Base-by-base conservation (phyloP, 768 basidiomycete species). In the Xanthoconium stramineum region DNA sequence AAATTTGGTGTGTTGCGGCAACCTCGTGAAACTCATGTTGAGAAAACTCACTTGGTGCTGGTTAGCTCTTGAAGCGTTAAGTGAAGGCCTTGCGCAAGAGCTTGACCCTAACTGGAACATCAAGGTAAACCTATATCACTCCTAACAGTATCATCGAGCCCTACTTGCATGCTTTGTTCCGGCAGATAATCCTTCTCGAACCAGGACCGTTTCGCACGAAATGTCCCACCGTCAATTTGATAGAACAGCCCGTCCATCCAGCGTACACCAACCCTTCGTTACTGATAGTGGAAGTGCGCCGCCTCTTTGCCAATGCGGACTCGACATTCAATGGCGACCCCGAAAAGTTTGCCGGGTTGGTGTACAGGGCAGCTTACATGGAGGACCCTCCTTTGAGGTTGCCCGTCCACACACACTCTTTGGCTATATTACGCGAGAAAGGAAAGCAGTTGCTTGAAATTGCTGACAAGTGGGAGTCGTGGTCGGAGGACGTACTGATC, bases 81-180 rank as follows among this genome's bases (percentile, higher is more conserved):
- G 53, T 17, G 63, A 63, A 30, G 57, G 53, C 15, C 56, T 60
- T 12, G 57, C 57, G 3, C 19, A 28, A 14, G 65, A 60, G 20
- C 50, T 67, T 45, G 8, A 57, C 20, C 66, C 65, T 19, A n/a
- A 45, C n/a, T 67, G 62, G 65, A 60, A 62, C 45, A 64, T 67
- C 47, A 60, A 64, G 45, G 60, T 60, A 53, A 54, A 38, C 19
- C 14, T 5, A 14, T 12, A 6, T 7, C 12, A 12, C 28, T 20
- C 19, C 28, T 5, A n/a, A 19, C 9, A 14, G 20, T 33, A 5
- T 32, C 33, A 15, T 24, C 37, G 10, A 50, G 12, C 13, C 29
- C 15, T 20, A 17, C 32, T 39, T 32, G 8, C 38, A 12, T 5
- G 14, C 33, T 10, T 7, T 9, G 2, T 12, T 17, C 37, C 28